These are phyloP conservation scores for Ascochyta pisi DNA, from an alignment of 2,329 filamentous ascomycete species.

Conservation along the genomic window DNA sequence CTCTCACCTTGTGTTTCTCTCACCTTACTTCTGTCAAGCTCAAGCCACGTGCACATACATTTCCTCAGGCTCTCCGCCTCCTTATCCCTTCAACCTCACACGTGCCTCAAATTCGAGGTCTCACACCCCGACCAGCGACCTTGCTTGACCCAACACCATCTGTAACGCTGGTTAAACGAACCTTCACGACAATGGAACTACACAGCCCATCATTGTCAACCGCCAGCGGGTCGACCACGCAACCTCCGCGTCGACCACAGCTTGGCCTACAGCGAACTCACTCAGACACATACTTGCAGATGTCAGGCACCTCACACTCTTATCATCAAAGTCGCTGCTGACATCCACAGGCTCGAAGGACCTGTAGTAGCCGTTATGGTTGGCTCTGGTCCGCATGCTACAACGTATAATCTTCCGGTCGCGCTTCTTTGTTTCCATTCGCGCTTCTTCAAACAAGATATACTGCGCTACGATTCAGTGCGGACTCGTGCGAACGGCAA, in stretches of 20 bases:
- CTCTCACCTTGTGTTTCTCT: neutral
- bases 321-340: neutral
- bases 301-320: neutral
- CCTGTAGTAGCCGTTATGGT: conserved; percentile 11
- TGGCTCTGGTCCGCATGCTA: neutral
- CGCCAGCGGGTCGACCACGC: neutral
- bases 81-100: neutral
- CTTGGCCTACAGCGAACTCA: neutral
- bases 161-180: neutral
- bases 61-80: neutral
- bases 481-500: neutral
- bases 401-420: conserved; percentile 16
- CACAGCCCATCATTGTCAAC: neutral
- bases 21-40: neutral
- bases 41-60: neutral
- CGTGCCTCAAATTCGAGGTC: neutral
- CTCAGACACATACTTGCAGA: conserved; percentile 9
- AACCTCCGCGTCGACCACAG: neutral
- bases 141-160: too few species aligned
- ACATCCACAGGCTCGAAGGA: conserved; percentile 18
- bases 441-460: conserved; percentile 11
- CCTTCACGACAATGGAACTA: neutral
- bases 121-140: too few species aligned
- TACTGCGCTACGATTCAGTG: neutral
- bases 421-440: conserved; percentile 20